Conservation (phyloP, 1,284 basidiomycete species). For the Phlebopus sp. region DNA sequence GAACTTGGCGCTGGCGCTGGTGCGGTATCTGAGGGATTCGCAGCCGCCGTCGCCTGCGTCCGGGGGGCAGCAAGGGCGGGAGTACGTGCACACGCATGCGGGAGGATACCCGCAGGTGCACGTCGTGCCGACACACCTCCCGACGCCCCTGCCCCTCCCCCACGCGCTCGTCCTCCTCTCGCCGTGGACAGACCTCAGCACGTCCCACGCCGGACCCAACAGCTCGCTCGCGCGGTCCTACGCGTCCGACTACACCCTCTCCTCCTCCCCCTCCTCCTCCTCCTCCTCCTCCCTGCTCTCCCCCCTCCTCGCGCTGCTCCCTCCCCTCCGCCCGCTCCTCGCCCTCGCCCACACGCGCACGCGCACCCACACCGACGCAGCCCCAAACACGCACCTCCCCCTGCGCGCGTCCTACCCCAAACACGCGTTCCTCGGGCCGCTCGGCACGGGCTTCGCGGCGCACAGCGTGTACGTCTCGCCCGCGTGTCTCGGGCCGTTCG, state of each 20-base stretch:
- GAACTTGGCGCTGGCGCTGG: conserved; percentile 49
- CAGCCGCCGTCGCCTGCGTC: too few species aligned
- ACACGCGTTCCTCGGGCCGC: conserved; percentile 20
- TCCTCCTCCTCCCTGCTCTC: too few species aligned
- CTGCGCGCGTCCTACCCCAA: conserved; percentile 12
- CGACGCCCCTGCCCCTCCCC: conserved; percentile 35
- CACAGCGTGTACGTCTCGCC: conserved; percentile 21
- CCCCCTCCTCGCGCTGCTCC: too few species aligned
- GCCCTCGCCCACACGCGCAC: too few species aligned
- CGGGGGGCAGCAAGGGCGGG: too few species aligned
- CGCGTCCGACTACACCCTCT: conserved; percentile 21
- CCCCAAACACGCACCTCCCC: neutral
- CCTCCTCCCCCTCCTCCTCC: too few species aligned
- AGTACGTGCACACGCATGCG: too few species aligned
- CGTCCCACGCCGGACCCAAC: conserved; percentile 24
- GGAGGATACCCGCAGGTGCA: too few species aligned
- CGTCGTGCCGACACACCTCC: too few species aligned
- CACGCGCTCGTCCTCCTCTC: conserved; percentile 44
- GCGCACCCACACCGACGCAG: too few species aligned
- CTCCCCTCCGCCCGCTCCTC: too few species aligned
- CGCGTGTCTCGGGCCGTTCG: conserved; percentile 17
- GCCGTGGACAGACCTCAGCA: conserved; percentile 45
- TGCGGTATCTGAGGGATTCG: conserved; percentile 38
- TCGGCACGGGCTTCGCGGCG: conserved; percentile 23
- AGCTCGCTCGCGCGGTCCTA: conserved; percentile 20